Evolutionary conservation across 2,329 filamentous ascomycete species (phyloP), one percentile per base, ranked within the genome.

Genomic region (Neonectria faginata): DNA sequence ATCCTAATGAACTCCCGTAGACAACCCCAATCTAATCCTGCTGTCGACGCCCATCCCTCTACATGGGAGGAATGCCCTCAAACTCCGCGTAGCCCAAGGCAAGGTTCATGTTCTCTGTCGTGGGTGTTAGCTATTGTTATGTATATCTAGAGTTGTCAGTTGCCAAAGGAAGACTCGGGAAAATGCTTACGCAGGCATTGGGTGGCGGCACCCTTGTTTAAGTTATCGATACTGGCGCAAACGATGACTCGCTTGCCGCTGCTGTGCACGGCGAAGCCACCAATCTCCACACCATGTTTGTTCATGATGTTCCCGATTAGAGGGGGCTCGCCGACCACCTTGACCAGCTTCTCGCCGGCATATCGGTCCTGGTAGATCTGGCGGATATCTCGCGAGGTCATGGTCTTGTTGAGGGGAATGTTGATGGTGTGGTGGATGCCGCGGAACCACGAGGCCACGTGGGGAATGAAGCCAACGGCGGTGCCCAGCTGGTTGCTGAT

Each of bases 401-500:
- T 97, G 66, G 88, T 86, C 80, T 95, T 87, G 75, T 91, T 91
- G 9, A 99, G 85, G 12, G 95, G 95, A 54, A 98, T 92, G 76
- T 89, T 94, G 79, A 98, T 94, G 42, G 94, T 95, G 80, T 94
- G 92, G 77, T 93, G 90, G 72, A 98, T 98, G 68, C 95, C 95
- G 76, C 97, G 91, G 87, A 98, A 98, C 95, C 94, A 98, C 14
- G 91, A 89, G n/a, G 94, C 93, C 25, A 97, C 94, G 79, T 98
- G 96, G 7, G 96, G 96, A 62, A 96, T 91, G 77, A 99, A 99
- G 6, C 90, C 92, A 11, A 97, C 89, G 18, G 87, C 82, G 14
- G 83, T 85, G 53, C 90, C 92, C 11, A 98, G 87, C 76, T 97
- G 94, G 57, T 82, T 77, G 76, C 90, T 91, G 68, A 98, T 96